These are phyloP conservation scores for Cydonia oblonga DNA, from an alignment of 331 rosid species.

Conservation along the genomic window DNA sequence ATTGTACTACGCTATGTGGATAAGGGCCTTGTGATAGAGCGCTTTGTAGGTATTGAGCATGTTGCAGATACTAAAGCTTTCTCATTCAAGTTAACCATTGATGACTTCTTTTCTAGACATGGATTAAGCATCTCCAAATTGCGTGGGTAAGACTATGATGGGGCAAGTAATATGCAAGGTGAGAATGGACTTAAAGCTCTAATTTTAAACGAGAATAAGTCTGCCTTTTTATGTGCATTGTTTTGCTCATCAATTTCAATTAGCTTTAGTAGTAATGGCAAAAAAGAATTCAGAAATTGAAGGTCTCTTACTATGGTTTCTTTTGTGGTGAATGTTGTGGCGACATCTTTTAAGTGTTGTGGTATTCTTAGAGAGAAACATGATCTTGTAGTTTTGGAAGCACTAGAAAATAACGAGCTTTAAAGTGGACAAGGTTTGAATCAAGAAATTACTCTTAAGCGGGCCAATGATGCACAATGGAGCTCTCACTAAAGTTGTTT, in stretches of 20 bases:
- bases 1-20: not conserved
- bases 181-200: not conserved
- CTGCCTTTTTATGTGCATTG: not conserved
- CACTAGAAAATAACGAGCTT: not conserved
- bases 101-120: not conserved
- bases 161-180: not conserved
- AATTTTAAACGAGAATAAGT: not conserved
- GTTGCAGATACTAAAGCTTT: not conserved
- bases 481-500: no score
- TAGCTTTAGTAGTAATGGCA: not conserved
- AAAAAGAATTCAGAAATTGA: no score
- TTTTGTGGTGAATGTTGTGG: not conserved
- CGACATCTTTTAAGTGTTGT: not conserved
- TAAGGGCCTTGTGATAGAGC: not conserved
- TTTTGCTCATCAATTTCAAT: not conserved
- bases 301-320: not conserved
- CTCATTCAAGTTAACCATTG: not conserved
- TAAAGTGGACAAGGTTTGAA: not conserved
- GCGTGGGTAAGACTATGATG: not conserved
- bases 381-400: not conserved
- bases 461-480: not conserved
- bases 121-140: not conserved
- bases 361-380: not conserved
- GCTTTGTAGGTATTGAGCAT: not conserved
- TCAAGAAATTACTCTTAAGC: not conserved